Base-by-base conservation (phyloP, 768 basidiomycete genomes). In the Tulasnella sp. region DNA sequence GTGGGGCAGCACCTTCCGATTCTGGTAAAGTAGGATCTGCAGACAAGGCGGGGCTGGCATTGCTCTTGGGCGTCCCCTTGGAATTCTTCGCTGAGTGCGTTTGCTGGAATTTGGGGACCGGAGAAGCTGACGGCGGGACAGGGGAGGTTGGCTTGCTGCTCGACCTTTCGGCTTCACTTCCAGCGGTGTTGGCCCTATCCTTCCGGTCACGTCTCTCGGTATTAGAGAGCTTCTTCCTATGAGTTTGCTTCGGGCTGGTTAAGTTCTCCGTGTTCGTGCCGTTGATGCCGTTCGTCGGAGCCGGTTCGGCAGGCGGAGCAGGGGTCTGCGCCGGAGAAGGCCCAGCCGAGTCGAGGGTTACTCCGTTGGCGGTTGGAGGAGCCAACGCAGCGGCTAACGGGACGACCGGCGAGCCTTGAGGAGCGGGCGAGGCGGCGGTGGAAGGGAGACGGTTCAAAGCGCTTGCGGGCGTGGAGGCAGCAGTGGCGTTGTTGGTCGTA, bases 171-270 rank as follows among this genome's bases (percentile, higher is more conserved):
- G 78, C 75, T 64, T 82, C 82, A 82, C 85, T 41, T 86, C 87
- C 60, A 24, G 75, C 20, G 86, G 72, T 40, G 85, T 81, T 84
- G 85, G 86, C 92, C 82, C 87, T 88, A 81, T 93, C 92, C 83
- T 91, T 93, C 84, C 87, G 89, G 85, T 91, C 92, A 76, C 80
- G 72, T 28, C 87, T 60, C 40, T 78, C 77, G n/a, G 58, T n/a
- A 20, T 20, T 20, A 8, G 50, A 58, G 22, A 78, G 24, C 77
- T 46, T 86, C 82, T 89, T 91, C 73, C 91, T 89, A 75, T 83
- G 75, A 73, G 83, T 81, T 42, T 80, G 79, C 69, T 77, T 80
- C 5, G 81, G 20, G 72, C 85, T 84, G 80, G 89, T 89, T 31
- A 86, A 84, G 72, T 84, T 84, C 83, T 86, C 82, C 80, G 84